These are phyloP conservation scores for Cryptococcus sp. DNA, from an alignment of 1,284 basidiomycete species.

Conservation along the genomic window DNA sequence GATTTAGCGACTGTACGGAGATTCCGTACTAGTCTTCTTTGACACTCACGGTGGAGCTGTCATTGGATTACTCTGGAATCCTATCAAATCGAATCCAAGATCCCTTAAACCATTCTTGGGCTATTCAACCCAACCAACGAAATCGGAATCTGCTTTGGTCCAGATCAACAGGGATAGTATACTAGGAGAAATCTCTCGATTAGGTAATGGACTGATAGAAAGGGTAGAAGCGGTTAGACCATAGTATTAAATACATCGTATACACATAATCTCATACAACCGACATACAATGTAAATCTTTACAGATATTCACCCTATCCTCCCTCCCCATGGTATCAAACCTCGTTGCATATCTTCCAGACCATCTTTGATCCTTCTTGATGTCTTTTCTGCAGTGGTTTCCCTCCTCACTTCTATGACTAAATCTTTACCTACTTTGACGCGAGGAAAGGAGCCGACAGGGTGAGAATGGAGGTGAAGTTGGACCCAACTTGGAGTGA, in stretches of 20 bases:
- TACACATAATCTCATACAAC: no score
- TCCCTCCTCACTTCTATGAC: conserved; percentile 32
- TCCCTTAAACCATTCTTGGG: conserved; percentile 79
- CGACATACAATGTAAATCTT: no score
- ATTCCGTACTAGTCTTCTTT: conserved; percentile 78
- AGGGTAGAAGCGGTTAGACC: conserved; percentile 40
- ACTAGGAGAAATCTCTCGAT: conserved; percentile 69
- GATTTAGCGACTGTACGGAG: conserved; percentile 63
- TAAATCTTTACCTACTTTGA: conserved; percentile 14
- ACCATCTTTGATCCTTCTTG: conserved; percentile 22
- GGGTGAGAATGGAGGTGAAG: conserved; percentile 21
- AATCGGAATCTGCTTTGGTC: conserved; percentile 54
- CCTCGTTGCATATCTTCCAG: conserved; percentile 29
- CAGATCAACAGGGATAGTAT: conserved; percentile 66
- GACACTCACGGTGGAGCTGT: conserved; percentile 74
- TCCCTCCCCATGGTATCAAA: conserved; percentile 28
- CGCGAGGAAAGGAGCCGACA: conserved; percentile 4
- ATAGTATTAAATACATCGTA: not conserved
- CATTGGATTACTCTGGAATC: conserved; percentile 86
- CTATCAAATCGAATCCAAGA: conserved; percentile 50
- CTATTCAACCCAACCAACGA: conserved; percentile 62
- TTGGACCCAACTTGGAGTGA: conserved; percentile 34
- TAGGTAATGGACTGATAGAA: conserved; percentile 68
- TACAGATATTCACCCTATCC: not conserved
- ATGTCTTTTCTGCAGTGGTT: conserved; percentile 20